Evolutionary conservation across 805 yeast genomes (phyloP).

Genomic region (Lachancea kluyveri): DNA sequence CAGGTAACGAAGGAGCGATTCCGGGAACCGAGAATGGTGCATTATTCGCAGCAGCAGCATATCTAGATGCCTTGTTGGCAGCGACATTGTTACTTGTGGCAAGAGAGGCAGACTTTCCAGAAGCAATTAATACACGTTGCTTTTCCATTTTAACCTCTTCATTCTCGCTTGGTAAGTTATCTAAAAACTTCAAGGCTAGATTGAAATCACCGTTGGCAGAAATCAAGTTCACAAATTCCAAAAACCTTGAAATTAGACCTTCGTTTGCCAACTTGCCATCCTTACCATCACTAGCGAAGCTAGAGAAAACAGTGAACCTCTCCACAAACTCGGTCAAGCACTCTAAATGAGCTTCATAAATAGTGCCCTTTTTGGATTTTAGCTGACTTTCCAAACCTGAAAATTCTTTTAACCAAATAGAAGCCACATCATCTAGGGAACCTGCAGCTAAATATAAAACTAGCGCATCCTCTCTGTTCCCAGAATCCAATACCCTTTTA

Average conservation of each 20-base stretch:
- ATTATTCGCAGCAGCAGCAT: slow-evolving; percentile 1
- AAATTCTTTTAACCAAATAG: slow-evolving; percentile 80
- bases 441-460: slow-evolving; percentile 74
- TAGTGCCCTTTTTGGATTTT: slow-evolving; percentile 40
- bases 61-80: slow-evolving; percentile 2
- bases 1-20: slow-evolving; percentile 7
- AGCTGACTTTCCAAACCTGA: slow-evolving; percentile 39
- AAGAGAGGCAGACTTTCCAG: slow-evolving; percentile 30
- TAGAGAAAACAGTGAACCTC: slow-evolving; percentile 61
- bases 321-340: slow-evolving; percentile 79
- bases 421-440: slow-evolving; percentile 70
- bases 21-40: slow-evolving; percentile 2
- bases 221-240: slow-evolving; percentile 77
- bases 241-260: slow-evolving; percentile 42
- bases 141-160: slow-evolving; percentile 69
- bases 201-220: slow-evolving; percentile 81
- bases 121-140: slow-evolving; percentile 71
- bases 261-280: slow-evolving; percentile 24
- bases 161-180: slow-evolving; percentile 64
- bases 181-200: slow-evolving; percentile 65
- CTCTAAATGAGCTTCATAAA: slow-evolving; percentile 77
- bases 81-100: background rate
- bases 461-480: slow-evolving; percentile 67
- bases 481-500: slow-evolving; percentile 56
- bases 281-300: slow-evolving; percentile 16